Evolutionary conservation across 2,329 filamentous ascomycete species (phyloP).

Genomic region (Dothideomycetes sp.): DNA sequence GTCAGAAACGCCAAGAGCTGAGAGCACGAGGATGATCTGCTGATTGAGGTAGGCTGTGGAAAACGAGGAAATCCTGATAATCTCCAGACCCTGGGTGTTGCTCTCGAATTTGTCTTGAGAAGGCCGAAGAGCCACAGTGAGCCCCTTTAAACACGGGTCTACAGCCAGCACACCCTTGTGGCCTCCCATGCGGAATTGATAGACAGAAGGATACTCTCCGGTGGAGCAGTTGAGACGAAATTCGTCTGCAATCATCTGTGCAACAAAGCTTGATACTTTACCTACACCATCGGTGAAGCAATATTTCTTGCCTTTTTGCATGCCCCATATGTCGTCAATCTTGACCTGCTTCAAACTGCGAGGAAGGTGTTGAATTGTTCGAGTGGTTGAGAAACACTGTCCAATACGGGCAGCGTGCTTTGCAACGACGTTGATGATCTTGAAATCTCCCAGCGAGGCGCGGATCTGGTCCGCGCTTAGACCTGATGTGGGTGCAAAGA

Average conservation of each 20-base stretch:
- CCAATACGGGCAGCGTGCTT: slow-evolving; percentile 84
- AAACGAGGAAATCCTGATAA: slow-evolving; percentile 70
- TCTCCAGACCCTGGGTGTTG: slow-evolving; percentile 62
- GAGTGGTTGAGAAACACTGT: slow-evolving; percentile 91
- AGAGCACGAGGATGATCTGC: slow-evolving; percentile 80
- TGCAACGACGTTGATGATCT: slow-evolving; percentile 69
- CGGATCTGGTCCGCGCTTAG: slow-evolving; percentile 68
- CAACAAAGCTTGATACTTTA: slow-evolving; percentile 73
- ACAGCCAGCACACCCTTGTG: slow-evolving; percentile 81
- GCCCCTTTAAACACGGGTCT: slow-evolving; percentile 50
- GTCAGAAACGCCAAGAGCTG: slow-evolving; percentile 60
- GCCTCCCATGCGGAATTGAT: slow-evolving; percentile 85
- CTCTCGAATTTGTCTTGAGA: slow-evolving; percentile 84
- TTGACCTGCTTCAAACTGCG: slow-evolving; percentile 47
- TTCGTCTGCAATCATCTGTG: slow-evolving; percentile 60
- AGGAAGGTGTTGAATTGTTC: slow-evolving; percentile 46
- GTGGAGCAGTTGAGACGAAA: slow-evolving; percentile 46
- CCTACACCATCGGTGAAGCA: slow-evolving; percentile 89
- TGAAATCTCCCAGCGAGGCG: slow-evolving; percentile 76
- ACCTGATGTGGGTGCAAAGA: slow-evolving; percentile 64
- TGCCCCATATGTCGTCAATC: slow-evolving; percentile 59
- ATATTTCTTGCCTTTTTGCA: slow-evolving; percentile 22
- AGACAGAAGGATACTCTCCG: slow-evolving; percentile 60
- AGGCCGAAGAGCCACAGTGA: slow-evolving; percentile 60
- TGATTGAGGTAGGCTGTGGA: slow-evolving; percentile 75